Conservation (phyloP, 2,329 filamentous ascomycete genomes). For the Clonostachys rhizophaga region DNA sequence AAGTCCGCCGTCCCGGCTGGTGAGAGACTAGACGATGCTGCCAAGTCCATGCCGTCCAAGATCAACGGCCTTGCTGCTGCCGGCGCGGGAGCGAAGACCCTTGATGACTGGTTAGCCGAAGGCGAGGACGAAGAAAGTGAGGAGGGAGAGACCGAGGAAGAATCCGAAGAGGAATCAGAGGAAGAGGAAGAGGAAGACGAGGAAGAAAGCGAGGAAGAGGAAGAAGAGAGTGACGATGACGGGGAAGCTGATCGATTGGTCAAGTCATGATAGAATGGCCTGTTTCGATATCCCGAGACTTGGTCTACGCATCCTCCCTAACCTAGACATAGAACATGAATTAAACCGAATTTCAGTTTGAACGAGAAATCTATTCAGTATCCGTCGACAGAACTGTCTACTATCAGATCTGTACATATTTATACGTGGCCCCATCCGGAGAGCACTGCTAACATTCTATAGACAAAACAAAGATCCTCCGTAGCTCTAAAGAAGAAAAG, state of each 20-base stretch:
- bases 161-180: conserved; percentile 45
- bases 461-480: too few relatives aligned
- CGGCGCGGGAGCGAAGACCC: conserved; percentile 60
- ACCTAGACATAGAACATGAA: too few relatives aligned
- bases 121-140: conserved; percentile 53
- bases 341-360: too few relatives aligned
- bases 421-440: too few relatives aligned
- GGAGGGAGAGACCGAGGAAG: conserved; percentile 41
- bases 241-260: conserved; percentile 39
- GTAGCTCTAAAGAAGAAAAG: too few relatives aligned
- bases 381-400: too few relatives aligned
- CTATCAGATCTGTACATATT: too few relatives aligned
- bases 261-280: conserved; percentile 20
- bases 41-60: conserved; percentile 28
- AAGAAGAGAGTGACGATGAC: conserved; percentile 33
- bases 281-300: not conserved
- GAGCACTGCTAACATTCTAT: too few relatives aligned
- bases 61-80: conserved; percentile 48
- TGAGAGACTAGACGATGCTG: conserved; percentile 58
- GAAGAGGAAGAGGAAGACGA: conserved; percentile 34
- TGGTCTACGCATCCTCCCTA: too few relatives aligned
- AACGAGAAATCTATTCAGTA: too few relatives aligned
- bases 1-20: conserved; percentile 48
- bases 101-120: conserved; percentile 91
- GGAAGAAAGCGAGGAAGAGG: conserved; percentile 29